Percentiles rank a stretch among this genome's conserved stretches.
phyloP scores from a whole-genome alignment of 2,329 filamentous ascomycete species.

The Apiospora rasikravindrae region DNA sequence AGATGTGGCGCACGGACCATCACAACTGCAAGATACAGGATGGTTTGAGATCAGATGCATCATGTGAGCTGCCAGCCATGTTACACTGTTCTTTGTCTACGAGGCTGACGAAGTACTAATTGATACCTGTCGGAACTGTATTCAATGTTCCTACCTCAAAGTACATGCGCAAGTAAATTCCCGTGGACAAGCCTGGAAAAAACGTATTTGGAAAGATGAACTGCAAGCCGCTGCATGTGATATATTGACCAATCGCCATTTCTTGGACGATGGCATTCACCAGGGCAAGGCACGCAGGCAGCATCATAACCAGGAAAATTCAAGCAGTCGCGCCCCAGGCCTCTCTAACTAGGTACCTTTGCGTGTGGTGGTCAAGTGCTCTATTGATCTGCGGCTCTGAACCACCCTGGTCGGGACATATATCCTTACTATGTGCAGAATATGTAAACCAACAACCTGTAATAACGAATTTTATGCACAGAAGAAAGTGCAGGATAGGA shows the following conservation, averaged over 20 bases:
- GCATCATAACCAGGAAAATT: neutral
- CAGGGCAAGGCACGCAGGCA: neutral
- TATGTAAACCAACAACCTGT: neutral
- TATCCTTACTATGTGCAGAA: neutral
- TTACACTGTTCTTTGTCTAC: slow-evolving; percentile 1
- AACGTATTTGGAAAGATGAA: neutral
- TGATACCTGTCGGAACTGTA: neutral
- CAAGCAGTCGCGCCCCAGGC: neutral
- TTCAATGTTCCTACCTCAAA: neutral
- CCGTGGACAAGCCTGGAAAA: neutral
- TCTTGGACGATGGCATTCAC: neutral
- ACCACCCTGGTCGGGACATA: neutral
- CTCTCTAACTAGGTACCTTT: neutral
- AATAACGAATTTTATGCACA: neutral
- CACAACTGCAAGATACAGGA: neutral
- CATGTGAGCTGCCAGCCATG: neutral
- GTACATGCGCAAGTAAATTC: neutral
- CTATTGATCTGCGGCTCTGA: neutral
- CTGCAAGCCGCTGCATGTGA: neutral
- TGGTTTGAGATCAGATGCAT: neutral
- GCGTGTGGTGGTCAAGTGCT: too few species aligned
- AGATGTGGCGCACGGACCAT: neutral
- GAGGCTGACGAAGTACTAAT: neutral
- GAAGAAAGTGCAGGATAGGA: too few species aligned
- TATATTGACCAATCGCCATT: neutral